Conservation (phyloP, 345 rosid species). For the Psidium friedrichsthalianum region DNA sequence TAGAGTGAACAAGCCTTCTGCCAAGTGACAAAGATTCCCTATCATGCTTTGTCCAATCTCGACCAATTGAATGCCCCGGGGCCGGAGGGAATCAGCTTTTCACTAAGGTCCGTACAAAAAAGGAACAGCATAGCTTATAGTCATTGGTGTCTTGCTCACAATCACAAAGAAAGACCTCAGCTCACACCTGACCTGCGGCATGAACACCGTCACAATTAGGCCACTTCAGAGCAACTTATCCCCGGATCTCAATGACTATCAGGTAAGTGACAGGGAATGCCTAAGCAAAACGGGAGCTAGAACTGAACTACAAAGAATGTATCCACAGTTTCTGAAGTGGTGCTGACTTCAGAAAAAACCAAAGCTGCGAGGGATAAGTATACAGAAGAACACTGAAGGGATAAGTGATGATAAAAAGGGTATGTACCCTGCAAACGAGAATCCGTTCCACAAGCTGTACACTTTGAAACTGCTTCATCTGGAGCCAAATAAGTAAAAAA, state of each 20-base stretch:
- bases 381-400: neutral
- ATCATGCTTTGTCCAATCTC: neutral
- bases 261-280: neutral
- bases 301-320: slow-evolving; percentile 16
- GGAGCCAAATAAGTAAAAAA: slow-evolving; percentile 44
- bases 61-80: neutral
- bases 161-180: neutral
- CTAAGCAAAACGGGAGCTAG: neutral
- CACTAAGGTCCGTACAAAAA: neutral
- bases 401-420: neutral
- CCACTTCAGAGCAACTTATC: neutral
- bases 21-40: neutral
- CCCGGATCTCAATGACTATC: neutral
- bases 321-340: slow-evolving; percentile 94
- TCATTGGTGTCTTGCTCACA: neutral
- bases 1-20: neutral
- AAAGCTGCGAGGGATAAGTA: neutral
- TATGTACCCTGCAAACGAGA: slow-evolving; percentile 57
- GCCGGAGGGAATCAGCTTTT: neutral
- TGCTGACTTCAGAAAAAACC: slow-evolving; percentile 34
- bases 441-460: slow-evolving; percentile 69
- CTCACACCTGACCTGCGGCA: neutral
- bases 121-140: neutral
- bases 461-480: slow-evolving; percentile 83
- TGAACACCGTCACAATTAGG: neutral